Percentiles rank a stretch among this genome's conserved stretches.
Conservation (phyloP, 805 yeast species). For the Nakazawaea populi region DNA sequence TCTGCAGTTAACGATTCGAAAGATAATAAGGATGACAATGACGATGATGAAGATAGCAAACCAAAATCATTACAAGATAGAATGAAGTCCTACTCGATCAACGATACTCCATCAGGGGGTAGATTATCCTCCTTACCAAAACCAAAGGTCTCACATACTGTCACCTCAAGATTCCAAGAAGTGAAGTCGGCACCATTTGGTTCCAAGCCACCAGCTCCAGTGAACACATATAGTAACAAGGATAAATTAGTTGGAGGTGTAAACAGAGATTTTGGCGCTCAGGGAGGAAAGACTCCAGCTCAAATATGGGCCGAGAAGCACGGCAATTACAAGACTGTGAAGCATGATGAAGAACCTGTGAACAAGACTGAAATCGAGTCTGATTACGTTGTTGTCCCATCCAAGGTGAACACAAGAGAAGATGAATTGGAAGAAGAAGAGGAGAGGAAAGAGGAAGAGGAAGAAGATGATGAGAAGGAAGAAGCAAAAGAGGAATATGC, state of each 20-base stretch:
- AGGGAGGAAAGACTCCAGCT: slow-evolving; percentile 86
- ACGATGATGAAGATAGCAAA: slow-evolving; percentile 19
- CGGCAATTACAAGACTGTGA: slow-evolving; percentile 52
- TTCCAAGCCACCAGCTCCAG: slow-evolving; percentile 25
- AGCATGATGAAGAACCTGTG: slow-evolving; percentile 24
- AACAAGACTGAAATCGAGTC: slow-evolving; percentile 13
- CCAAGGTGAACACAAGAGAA: slow-evolving; percentile 16
- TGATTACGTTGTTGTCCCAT: slow-evolving; percentile 6
- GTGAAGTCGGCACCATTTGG: slow-evolving; percentile 30
- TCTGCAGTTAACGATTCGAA: slow-evolving; percentile 22
- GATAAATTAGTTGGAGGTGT: slow-evolving; percentile 53
- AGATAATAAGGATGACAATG: slow-evolving; percentile 34
- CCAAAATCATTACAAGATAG: slow-evolving; percentile 45
- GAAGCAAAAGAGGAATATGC: slow-evolving; percentile 18
- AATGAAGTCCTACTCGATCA: slow-evolving; percentile 23
- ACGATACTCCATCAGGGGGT: slow-evolving; percentile 26
- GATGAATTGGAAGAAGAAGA: slow-evolving; percentile 27
- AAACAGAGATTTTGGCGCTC: slow-evolving; percentile 55
- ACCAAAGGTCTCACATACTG: slow-evolving; percentile 46
- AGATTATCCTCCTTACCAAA: slow-evolving; percentile 59
- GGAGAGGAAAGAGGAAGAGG: slow-evolving; percentile 24
- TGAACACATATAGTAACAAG: slow-evolving; percentile 22
- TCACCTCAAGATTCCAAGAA: slow-evolving; percentile 41
- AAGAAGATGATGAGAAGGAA: slow-evolving; percentile 18
- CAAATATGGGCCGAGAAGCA: slow-evolving; percentile 93